Evolutionary conservation across 1,284 basidiomycete genomes (phyloP).

Genomic region (Ustilago hordei): DNA sequence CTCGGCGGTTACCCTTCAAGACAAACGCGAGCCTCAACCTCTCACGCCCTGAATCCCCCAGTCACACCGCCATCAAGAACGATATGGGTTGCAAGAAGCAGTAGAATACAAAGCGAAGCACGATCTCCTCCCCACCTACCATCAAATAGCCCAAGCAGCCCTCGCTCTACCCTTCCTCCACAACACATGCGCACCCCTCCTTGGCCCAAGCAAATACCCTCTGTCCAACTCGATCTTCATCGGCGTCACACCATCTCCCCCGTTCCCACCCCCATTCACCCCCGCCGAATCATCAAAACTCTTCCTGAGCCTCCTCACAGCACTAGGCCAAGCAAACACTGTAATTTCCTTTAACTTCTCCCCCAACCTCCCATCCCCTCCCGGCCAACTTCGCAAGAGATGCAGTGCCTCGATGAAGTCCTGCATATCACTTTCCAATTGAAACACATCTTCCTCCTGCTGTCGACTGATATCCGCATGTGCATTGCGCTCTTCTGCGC

Average conservation of each 20-base stretch:
- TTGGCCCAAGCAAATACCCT: slow-evolving; percentile 43
- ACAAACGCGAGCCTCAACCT: not conserved
- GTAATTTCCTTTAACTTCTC: slow-evolving; percentile 27
- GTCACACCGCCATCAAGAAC: not conserved
- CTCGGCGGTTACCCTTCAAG: not conserved
- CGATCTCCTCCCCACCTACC: not conserved
- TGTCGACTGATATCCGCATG: slow-evolving; percentile 21
- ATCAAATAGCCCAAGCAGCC: slow-evolving; percentile 34
- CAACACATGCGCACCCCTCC: slow-evolving; percentile 44
- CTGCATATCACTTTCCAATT: slow-evolving; percentile 37
- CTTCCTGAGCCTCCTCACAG: slow-evolving; percentile 24
- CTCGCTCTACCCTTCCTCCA: slow-evolving; percentile 44
- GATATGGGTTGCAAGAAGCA: not conserved
- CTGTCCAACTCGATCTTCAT: slow-evolving; percentile 34
- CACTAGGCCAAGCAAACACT: slow-evolving; percentile 45
- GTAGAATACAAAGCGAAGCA: slow-evolving; percentile 5
- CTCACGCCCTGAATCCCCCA: too few species aligned
- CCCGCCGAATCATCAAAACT: slow-evolving; percentile 8
- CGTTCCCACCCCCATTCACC: not conserved
- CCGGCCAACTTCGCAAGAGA: slow-evolving; percentile 35
- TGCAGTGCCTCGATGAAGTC: slow-evolving; percentile 44
- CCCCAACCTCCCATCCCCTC: slow-evolving; percentile 23
- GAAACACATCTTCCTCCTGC: slow-evolving; percentile 26
- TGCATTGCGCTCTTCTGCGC: slow-evolving; percentile 8
- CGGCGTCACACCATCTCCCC: slow-evolving; percentile 4